Evolutionary conservation across 306 rosid species (phyloP).

Genomic region (Calophaca sinica): DNA sequence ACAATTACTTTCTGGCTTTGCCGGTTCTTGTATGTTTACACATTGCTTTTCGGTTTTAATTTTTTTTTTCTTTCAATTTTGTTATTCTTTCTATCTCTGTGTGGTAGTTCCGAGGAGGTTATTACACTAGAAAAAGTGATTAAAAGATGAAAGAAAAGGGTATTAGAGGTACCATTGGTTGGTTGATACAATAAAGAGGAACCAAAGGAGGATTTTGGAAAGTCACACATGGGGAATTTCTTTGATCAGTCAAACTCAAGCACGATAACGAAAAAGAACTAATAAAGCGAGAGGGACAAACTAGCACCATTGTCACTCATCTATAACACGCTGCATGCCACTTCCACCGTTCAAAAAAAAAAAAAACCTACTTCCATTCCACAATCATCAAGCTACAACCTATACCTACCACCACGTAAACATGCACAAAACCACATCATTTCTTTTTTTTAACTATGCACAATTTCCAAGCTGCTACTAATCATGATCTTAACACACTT

Average conservation of each 20-base stretch:
- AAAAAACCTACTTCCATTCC: constrained; percentile 24
- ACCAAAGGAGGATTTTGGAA: constrained; percentile 51
- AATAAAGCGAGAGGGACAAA: constrained; percentile 62
- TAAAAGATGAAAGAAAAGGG: constrained; percentile 37
- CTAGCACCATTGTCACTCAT: constrained; percentile 60
- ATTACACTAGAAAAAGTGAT: constrained; percentile 26
- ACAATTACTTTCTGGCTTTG: constrained; percentile 22
- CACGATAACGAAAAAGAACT: constrained; percentile 47
- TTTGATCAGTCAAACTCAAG: constrained; percentile 59
- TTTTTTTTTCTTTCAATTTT: neutral
- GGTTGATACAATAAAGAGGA: constrained; percentile 63
- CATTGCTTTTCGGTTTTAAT: neutral
- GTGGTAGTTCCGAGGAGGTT: constrained; percentile 48
- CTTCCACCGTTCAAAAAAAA: constrained; percentile 30
- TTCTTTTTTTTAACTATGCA: constrained; percentile 19
- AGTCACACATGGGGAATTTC: constrained; percentile 53
- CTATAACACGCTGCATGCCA: constrained; percentile 37
- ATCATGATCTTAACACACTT: neutral
- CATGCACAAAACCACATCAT: constrained; percentile 28
- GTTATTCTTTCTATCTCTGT: constrained; percentile 31
- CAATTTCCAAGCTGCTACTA: constrained; percentile 11
- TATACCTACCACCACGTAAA: constrained; percentile 38
- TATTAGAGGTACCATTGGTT: constrained; percentile 38
- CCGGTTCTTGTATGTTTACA: constrained; percentile 12
- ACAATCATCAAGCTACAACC: constrained; percentile 38